phyloP scores from a whole-genome alignment of 2,329 filamentous ascomycete genomes.

The Diaporthe longicolla region DNA sequence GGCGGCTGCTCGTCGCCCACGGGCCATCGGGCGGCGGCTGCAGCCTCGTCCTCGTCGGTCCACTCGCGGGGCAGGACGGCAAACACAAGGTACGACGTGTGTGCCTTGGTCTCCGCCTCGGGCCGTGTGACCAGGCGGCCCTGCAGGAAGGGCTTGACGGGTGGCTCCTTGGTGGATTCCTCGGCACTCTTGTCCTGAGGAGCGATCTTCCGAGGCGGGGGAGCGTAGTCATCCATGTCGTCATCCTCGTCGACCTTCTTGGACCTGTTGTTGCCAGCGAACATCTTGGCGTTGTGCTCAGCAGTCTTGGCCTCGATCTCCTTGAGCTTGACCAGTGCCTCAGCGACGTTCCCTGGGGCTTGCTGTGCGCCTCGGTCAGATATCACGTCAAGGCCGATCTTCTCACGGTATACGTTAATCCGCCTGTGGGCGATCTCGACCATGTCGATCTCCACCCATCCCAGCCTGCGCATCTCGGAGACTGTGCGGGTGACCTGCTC shows the following conservation, averaged over 20 bases:
- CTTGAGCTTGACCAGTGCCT: slow-evolving; percentile 81
- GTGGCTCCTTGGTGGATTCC: slow-evolving; percentile 26
- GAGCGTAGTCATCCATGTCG: slow-evolving; percentile 44
- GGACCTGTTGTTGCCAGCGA: slow-evolving; percentile 51
- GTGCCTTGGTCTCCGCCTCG: slow-evolving; percentile 92
- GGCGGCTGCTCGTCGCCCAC: slow-evolving; percentile 65
- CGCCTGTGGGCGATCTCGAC: slow-evolving; percentile 87
- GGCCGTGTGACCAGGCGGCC: slow-evolving; percentile 84
- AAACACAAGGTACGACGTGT: slow-evolving; percentile 98
- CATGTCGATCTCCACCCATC: slow-evolving; percentile 95
- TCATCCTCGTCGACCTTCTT: slow-evolving; percentile 47
- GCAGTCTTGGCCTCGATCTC: slow-evolving; percentile 80
- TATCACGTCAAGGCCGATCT: slow-evolving; percentile 76
- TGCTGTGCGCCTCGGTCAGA: slow-evolving; percentile 80
- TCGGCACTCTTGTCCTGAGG: slow-evolving; percentile 34
- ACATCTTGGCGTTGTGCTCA: slow-evolving; percentile 63
- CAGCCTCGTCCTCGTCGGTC: slow-evolving; percentile 84
- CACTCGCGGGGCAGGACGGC: slow-evolving; percentile 90
- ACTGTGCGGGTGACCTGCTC: slow-evolving; percentile 94
- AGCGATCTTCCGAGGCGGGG: slow-evolving; percentile 44
- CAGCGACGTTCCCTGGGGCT: slow-evolving; percentile 80
- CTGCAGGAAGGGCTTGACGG: slow-evolving; percentile 75
- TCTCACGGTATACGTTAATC: slow-evolving; percentile 86
- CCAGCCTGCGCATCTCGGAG: slow-evolving; percentile 81
- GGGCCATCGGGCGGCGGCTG: slow-evolving; percentile 75